Evolutionary conservation across 768 basidiomycete species (phyloP).

Genomic region (Clavaria fumosa): DNA sequence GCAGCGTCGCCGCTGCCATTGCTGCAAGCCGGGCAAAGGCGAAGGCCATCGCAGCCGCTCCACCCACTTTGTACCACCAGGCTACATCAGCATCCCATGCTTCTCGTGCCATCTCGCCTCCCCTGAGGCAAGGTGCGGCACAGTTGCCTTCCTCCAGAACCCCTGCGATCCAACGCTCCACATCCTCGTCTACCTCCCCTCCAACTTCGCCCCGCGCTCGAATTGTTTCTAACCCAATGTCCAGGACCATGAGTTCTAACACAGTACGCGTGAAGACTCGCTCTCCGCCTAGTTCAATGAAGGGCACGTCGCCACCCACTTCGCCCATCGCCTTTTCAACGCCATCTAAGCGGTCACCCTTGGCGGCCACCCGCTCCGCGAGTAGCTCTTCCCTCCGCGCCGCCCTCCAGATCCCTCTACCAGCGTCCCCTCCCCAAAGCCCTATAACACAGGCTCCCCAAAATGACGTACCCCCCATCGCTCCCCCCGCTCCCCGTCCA

Average conservation of each 20-base stretch:
- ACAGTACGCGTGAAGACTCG: slow-evolving; percentile 24
- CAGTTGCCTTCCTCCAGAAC: slow-evolving; percentile 31
- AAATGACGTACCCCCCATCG: slow-evolving; percentile 15
- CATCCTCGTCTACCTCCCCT: slow-evolving; percentile 37
- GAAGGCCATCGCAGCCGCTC: slow-evolving; percentile 67
- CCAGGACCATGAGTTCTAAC: slow-evolving; percentile 30
- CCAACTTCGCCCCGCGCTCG: slow-evolving; percentile 29
- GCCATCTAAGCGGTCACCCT: slow-evolving; percentile 31
- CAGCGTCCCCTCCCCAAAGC: slow-evolving; percentile 24
- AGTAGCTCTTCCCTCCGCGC: slow-evolving; percentile 24
- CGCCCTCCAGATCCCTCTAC: slow-evolving; percentile 23
- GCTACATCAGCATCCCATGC: slow-evolving; percentile 60
- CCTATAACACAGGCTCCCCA: slow-evolving; percentile 17
- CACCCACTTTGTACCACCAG: slow-evolving; percentile 67
- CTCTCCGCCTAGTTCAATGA: slow-evolving; percentile 9
- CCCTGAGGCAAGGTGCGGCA: slow-evolving; percentile 30
- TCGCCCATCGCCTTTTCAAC: slow-evolving; percentile 20
- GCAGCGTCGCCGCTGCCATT: slow-evolving; percentile 72
- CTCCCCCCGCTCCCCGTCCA: slow-evolving; percentile 19
- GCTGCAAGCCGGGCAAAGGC: slow-evolving; percentile 85
- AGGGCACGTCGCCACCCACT: slow-evolving; percentile 25
- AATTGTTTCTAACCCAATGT: slow-evolving; percentile 23
- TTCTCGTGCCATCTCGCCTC: slow-evolving; percentile 14
- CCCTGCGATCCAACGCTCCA: slow-evolving; percentile 28
- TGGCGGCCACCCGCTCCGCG: slow-evolving; percentile 20